A percentile compares a stretch with the other conserved stretches of the same genome.
Evolutionary conservation across 129 eudicot genomes (phyloP).

Genomic region (Daucus carota): DH1_v3.0 NC_030389.2:26014501-26015000

Average conservation of each 20-base stretch:
- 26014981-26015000: too few species aligned
- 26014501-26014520: conserved; percentile 1
- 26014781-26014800: conserved; percentile 17
- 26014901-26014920: too few species aligned
- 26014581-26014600: conserved; percentile 23
- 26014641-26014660: conserved; percentile 30
- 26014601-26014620: conserved; percentile 30
- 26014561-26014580: conserved; percentile 30
- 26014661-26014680: background rate
- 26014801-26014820: conserved; percentile 9
- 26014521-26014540: conserved; percentile 25
- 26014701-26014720: conserved; percentile 27
- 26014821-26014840: conserved; percentile 16
- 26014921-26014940: too few species aligned
- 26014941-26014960: too few species aligned
- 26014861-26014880: conserved; percentile 14
- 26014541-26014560: conserved; percentile 29
- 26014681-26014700: conserved; percentile 14
- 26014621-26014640: conserved; percentile 24
- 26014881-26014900: conserved; percentile 17
- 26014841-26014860: background rate
- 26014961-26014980: too few species aligned
- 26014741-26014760: conserved; percentile 23
- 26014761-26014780: conserved; percentile 17
- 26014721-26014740: conserved; percentile 28